Evolutionary conservation across 306 rosid genomes (phyloP).

Genomic region (Glycyrrhiza uralensis): DNA sequence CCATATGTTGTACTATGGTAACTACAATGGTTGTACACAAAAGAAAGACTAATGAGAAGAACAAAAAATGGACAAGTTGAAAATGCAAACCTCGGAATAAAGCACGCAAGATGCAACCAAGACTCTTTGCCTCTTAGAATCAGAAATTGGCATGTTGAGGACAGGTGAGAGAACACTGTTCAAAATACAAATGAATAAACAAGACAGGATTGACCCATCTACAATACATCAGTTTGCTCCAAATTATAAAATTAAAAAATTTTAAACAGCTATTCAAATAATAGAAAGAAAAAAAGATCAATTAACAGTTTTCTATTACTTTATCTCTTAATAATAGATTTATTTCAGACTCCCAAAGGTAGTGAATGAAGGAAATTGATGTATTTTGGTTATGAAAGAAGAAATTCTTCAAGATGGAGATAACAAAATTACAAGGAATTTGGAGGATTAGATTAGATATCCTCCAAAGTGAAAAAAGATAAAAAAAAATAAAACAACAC

Average conservation of each 20-base stretch:
- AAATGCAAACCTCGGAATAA: constrained; percentile 86
- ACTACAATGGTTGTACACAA: constrained; percentile 17
- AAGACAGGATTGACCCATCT: constrained; percentile 19
- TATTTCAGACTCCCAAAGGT: not conserved
- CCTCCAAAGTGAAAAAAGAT: not conserved
- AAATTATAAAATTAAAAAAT: not conserved
- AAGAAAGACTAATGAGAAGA: not conserved
- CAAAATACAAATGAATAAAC: constrained; percentile 26
- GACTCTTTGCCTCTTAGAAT: constrained; percentile 98
- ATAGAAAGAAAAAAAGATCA: constrained; percentile 1
- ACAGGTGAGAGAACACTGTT: constrained; percentile 97
- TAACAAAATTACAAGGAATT: not conserved
- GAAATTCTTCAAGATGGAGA: not conserved
- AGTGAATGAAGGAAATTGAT: not conserved
- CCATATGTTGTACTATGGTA: constrained; percentile 26
- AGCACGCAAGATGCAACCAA: constrained; percentile 95
- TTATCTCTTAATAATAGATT: not conserved
- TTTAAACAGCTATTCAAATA: not conserved
- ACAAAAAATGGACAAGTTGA: constrained; percentile 13
- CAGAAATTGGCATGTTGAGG: constrained; percentile 96
- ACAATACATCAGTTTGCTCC: not conserved
- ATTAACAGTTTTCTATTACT: not conserved
- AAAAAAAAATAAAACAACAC: no score
- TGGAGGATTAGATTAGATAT: not conserved
- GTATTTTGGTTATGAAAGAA: not conserved